These are phyloP conservation scores for Narthecium ossifragum DNA, from an alignment of 106 monocot genomes.

Conservation along the genomic window DNA sequence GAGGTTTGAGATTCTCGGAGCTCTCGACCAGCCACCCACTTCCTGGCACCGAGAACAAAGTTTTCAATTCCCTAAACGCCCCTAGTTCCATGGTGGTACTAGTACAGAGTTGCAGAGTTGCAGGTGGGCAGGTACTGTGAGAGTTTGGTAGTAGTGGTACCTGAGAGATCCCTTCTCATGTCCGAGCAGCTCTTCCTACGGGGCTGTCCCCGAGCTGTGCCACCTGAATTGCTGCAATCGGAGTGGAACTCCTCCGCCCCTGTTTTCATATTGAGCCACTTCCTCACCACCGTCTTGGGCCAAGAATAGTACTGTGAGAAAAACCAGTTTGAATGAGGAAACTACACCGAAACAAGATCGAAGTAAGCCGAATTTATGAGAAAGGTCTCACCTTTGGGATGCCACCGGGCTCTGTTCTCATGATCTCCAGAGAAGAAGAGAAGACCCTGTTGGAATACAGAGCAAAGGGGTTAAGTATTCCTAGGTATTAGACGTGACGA, in stretches of 20 bases:
- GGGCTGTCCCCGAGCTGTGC: conserved; percentile 6
- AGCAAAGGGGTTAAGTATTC: too few species aligned
- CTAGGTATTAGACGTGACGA: too few species aligned
- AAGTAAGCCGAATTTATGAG: too few species aligned
- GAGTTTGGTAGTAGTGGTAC: conserved; percentile 1
- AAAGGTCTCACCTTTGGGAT: too few species aligned
- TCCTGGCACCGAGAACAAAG: not conserved
- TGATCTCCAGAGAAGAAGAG: too few species aligned
- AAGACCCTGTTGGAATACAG: too few species aligned
- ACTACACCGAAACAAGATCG: too few species aligned
- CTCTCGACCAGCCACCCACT: conserved; percentile 39
- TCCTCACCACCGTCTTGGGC: conserved; percentile 57
- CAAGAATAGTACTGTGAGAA: too few species aligned
- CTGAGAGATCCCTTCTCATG: conserved; percentile 19
- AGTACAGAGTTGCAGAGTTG: not conserved
- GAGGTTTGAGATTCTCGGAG: conserved; percentile 20
- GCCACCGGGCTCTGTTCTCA: too few species aligned
- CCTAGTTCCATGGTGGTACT: too few species aligned
- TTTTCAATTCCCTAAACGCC: not conserved
- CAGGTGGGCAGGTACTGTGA: not conserved
- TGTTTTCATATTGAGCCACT: conserved; percentile 52
- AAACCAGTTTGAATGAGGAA: too few species aligned
- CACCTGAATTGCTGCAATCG: conserved; percentile 19
- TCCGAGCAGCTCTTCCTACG: conserved; percentile 75
- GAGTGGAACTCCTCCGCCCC: conserved; percentile 26